phyloP scores from a whole-genome alignment of 75 land plant genomes.

The Gnetum montanum region DNA sequence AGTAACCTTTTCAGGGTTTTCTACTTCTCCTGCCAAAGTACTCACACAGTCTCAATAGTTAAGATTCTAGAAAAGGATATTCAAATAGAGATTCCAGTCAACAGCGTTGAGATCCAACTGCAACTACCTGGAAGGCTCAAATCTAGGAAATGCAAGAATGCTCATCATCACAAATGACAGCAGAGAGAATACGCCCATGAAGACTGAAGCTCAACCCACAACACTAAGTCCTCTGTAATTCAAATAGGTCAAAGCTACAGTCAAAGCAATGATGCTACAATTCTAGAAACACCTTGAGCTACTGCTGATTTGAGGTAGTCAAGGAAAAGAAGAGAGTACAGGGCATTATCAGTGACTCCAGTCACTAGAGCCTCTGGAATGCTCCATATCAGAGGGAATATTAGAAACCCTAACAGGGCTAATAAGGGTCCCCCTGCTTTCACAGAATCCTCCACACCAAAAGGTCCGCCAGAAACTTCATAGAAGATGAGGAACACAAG shows the following conservation, averaged over 20 bases:
- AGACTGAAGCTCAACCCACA: conserved; percentile 52
- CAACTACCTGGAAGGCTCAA: conserved; percentile 42
- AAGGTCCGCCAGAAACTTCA: conserved; percentile 81
- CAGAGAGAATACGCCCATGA: conserved; percentile 53
- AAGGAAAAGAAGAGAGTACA: conserved; percentile 27
- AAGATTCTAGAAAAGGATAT: conserved; percentile 56
- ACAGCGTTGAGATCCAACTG: conserved; percentile 27
- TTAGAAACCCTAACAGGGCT: conserved; percentile 49
- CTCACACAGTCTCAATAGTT: conserved; percentile 64
- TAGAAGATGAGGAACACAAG: conserved; percentile 69
- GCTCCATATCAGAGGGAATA: conserved; percentile 81
- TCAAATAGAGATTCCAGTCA: conserved; percentile 53
- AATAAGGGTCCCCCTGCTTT: conserved; percentile 66
- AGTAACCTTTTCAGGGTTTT: conserved; percentile 28
- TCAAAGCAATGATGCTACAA: conserved; percentile 33
- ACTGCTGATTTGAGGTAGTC: conserved; percentile 28
- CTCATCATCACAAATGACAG: conserved; percentile 54
- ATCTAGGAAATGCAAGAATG: conserved; percentile 41
- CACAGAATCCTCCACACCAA: conserved; percentile 74
- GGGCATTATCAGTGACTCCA: conserved; percentile 72
- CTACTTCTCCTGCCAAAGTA: conserved; percentile 45
- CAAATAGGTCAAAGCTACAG: conserved; percentile 53
- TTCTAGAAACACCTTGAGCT: conserved; percentile 18
- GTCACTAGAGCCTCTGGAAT: conserved; percentile 75
- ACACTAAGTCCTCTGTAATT: conserved; percentile 64